Percentiles rank a stretch among this genome's conserved stretches.
These are phyloP conservation scores for Coniochaeta ligniaria DNA, from an alignment of 2,329 filamentous ascomycete genomes.

Conservation along the genomic window DNA sequence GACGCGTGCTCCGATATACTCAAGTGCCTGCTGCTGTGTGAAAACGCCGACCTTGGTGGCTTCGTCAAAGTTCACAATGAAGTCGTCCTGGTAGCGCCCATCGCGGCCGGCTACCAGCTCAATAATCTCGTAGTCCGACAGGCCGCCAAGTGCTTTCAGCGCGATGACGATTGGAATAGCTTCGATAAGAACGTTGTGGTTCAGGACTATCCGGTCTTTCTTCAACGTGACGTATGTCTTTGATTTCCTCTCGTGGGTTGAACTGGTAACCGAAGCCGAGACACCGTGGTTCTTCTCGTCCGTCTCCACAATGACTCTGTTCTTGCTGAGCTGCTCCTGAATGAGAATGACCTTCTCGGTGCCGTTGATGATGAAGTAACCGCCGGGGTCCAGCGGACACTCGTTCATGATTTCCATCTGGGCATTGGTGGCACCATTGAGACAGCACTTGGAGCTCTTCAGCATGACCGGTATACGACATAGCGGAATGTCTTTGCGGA, in stretches of 20 bases:
- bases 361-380: constrained; percentile 95
- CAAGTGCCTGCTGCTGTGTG: constrained; percentile 91
- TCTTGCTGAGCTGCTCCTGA: constrained; percentile 98
- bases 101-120: constrained; percentile 85
- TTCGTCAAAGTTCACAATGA: constrained; percentile 92
- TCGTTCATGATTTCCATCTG: constrained; percentile 92
- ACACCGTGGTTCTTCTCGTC: constrained; percentile 89
- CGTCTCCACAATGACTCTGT: constrained; percentile 93
- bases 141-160: constrained; percentile 86
- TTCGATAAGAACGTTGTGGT: constrained; percentile 89
- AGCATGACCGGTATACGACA: constrained; percentile 96
- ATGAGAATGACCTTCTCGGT: constrained; percentile 99
- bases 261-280: constrained; percentile 93
- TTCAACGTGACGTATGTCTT: constrained; percentile 95
- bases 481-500: constrained; percentile 70
- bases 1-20: constrained; percentile 81
- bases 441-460: constrained; percentile 85
- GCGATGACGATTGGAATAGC: constrained; percentile 93
- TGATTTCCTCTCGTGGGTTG: constrained; percentile 93
- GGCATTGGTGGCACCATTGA: constrained; percentile 74
- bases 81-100: constrained; percentile 86
- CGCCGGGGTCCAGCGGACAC: constrained; percentile 90
- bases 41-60: constrained; percentile 76
- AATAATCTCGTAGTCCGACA: constrained; percentile 92
- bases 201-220: constrained; percentile 82